Base-by-base conservation (phyloP, 108 stramenopile genomes). In the Cyclostephanos tholiformis region DNA sequence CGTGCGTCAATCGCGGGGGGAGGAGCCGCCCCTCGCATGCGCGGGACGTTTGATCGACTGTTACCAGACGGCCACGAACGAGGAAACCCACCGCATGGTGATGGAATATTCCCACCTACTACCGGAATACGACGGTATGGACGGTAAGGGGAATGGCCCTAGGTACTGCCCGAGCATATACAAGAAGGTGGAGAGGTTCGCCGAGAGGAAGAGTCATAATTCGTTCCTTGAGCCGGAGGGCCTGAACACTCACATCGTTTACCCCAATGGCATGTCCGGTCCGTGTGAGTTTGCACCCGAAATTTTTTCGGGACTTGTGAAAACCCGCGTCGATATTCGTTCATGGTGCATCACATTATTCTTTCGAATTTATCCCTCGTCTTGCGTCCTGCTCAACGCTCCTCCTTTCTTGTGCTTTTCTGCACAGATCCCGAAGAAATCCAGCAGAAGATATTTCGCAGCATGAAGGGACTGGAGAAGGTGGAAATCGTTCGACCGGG, bases 141-240 rank as follows among this genome's bases (percentile, higher is more conserved):
- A 92, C 69, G 96, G 96, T 2, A 84, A 86, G 19, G 97, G 97
- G 2, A 90, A 92, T 50, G 97, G 97, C 6, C 98, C 98, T 5
- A 72, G 98, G 25, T 98, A 98, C 72, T 99, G 98, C 72, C 98
- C 98, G 19, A 90, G 92, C 65, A 89, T 99, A 63, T 97, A 88
- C 82, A 97, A 97, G 66, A 98, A 98, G 76, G 96, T 97, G 16
- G 85, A 91, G 66, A 74, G 96, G 11, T 99, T 99, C 85, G 93
- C 95, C 23, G 96, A 98, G 50, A 86, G 97, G 25, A 75, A 69
- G 25, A 78, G 89, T 62, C 98, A 99, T 80, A 95, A 97, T 73
- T 94, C 93, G 56, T 99, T 97, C 84, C 83, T 99, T 26, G 98
- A 99, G 83, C 98, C 98, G 8, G 98, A 99, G 80, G 98, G 98